These are phyloP conservation scores for Suhomyces guaymorum DNA, from an alignment of 1,139 yeast species.

Conservation along the genomic window DNA sequence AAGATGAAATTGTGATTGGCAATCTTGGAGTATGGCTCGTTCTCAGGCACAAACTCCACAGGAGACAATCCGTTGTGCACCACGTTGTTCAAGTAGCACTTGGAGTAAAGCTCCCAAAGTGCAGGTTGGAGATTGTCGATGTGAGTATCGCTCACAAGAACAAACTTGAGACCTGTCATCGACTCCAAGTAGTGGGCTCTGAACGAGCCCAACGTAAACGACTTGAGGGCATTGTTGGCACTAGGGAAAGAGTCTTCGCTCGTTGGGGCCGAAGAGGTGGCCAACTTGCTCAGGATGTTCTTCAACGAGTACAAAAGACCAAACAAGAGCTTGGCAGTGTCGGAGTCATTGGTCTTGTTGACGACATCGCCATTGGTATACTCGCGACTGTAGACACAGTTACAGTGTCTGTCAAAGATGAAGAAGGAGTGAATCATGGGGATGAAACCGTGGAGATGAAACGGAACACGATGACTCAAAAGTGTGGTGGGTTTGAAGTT, in stretches of 20 bases:
- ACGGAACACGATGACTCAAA: slow-evolving; percentile 1
- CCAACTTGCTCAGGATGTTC: slow-evolving; percentile 67
- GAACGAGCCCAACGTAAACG: slow-evolving; percentile 71
- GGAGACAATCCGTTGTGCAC: slow-evolving; percentile 63
- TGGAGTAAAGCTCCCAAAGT: slow-evolving; percentile 66
- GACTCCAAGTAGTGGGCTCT: slow-evolving; percentile 81
- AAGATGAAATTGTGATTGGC: slow-evolving; percentile 46
- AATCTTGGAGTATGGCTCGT: slow-evolving; percentile 29
- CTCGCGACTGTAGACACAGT: slow-evolving; percentile 71
- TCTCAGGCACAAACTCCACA: slow-evolving; percentile 46
- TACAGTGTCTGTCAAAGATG: slow-evolving; percentile 88
- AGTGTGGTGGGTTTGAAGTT: no score
- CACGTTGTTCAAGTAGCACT: slow-evolving; percentile 66
- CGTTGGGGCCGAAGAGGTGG: no score
- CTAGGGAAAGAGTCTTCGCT: no score
- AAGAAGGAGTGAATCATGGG: slow-evolving; percentile 68
- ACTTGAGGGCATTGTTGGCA: slow-evolving; percentile 57
- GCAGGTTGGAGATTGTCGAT: slow-evolving; percentile 62
- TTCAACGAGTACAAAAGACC: slow-evolving; percentile 85
- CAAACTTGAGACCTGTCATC: slow-evolving; percentile 74
- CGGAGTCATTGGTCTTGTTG: slow-evolving; percentile 60
- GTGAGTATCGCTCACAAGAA: slow-evolving; percentile 67
- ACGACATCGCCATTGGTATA: slow-evolving; percentile 40
- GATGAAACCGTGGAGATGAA: neutral
- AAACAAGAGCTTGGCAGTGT: slow-evolving; percentile 75